These are phyloP conservation scores for Vickermania spadyakhi DNA, from an alignment of 208 protist genomes.

Conservation along the genomic window DNA sequence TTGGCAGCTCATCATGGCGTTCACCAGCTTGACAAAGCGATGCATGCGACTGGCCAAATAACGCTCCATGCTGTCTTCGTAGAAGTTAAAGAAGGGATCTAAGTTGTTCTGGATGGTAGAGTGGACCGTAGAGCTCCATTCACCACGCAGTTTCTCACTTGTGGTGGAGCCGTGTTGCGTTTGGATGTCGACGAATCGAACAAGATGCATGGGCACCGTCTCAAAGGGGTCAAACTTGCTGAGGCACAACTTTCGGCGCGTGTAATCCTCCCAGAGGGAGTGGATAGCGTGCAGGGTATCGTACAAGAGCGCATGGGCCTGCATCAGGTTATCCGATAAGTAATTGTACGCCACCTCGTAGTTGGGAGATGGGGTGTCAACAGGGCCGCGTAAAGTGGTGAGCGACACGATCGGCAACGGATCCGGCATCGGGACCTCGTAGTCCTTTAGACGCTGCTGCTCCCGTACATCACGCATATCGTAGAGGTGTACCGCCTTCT, in stretches of 20 bases:
- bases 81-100: constrained; percentile 91
- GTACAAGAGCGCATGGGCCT: constrained; percentile 75
- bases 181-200: constrained; percentile 60
- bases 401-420: constrained; percentile 29
- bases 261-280: constrained; percentile 69
- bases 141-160: constrained; percentile 74
- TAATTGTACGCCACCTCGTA: constrained; percentile 45
- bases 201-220: constrained; percentile 55
- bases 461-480: constrained; percentile 40
- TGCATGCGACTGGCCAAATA: constrained; percentile 80
- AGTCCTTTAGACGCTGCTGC: constrained; percentile 43
- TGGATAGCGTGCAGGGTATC: constrained; percentile 74
- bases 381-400: constrained; percentile 52
- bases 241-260: constrained; percentile 44
- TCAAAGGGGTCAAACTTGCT: constrained; percentile 23
- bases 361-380: constrained; percentile 80
- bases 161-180: constrained; percentile 37
- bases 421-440: constrained; percentile 24
- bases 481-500: constrained; percentile 72
- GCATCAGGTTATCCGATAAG: constrained; percentile 83
- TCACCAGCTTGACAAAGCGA: constrained; percentile 86
- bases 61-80: constrained; percentile 84
- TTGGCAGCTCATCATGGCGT: constrained; percentile 87
- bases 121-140: constrained; percentile 88
- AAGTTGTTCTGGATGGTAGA: constrained; percentile 92